Percentiles rank a stretch among this genome's conserved stretches.
Evolutionary conservation across 768 basidiomycete genomes (phyloP).

Genomic region (Mycena crocata): DNA sequence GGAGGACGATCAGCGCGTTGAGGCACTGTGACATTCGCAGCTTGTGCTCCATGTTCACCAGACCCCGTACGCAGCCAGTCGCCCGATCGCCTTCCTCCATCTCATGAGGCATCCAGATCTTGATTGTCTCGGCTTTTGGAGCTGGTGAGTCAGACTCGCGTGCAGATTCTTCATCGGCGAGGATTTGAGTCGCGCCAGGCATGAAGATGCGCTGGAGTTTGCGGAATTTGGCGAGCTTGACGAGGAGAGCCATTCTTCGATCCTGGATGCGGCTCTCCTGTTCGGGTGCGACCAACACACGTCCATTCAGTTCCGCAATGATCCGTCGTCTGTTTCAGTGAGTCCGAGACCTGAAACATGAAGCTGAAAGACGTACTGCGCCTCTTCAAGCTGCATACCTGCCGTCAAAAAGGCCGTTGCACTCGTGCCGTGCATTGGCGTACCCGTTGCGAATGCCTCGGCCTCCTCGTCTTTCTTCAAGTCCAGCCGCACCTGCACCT

Average conservation of each 20-base stretch:
- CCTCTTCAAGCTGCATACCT: constrained; percentile 14
- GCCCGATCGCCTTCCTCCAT: background rate
- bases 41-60: background rate
- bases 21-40: background rate
- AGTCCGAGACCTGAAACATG: background rate
- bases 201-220: constrained; percentile 1
- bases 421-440: background rate
- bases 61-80: background rate
- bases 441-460: background rate
- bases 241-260: background rate
- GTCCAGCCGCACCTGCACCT: constrained; percentile 10
- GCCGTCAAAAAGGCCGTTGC: constrained; percentile 1
- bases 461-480: constrained; percentile 7
- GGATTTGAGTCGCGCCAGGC: background rate
- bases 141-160: background rate
- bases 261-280: constrained; percentile 1
- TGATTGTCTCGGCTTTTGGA: background rate
- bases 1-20: background rate
- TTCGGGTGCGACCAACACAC: background rate
- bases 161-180: background rate
- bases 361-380: background rate
- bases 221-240: background rate
- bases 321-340: background rate
- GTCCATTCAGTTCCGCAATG: background rate
- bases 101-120: background rate